Evolutionary conservation across 2,329 filamentous ascomycete species (phyloP), one percentile per base, ranked within the genome.

Genomic region (Pseudogymnoascus sp.): DNA sequence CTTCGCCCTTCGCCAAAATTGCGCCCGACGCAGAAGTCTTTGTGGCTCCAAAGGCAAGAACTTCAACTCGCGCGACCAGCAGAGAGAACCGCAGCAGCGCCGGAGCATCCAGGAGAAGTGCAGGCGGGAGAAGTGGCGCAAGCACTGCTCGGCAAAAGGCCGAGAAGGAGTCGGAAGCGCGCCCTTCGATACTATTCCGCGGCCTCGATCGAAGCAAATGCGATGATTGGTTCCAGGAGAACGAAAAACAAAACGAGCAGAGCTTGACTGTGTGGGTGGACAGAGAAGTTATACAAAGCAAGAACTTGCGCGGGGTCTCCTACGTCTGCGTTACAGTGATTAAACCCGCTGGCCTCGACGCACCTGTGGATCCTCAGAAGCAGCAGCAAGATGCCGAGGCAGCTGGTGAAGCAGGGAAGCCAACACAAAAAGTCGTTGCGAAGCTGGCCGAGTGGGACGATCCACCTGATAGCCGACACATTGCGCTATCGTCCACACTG

Each of bases 1-100:
- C 86, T 58, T 82, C 85, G 1, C 82, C 90, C 0, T 99, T 99
- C 72, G 91, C 90, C 27, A 97, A 97, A 74, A 90, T 99, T 59
- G 89, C 90, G 0, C 89, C 92, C 0, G 92, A 97, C 72, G 93
- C 93, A 21, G 94, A 99, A 75, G 92, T 99, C 59, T 96, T 97
- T 66, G 94, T 99, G 64, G 94, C 94, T 3, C 94, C 94, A 0
- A 99, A 99, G 77, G 88, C 87, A 27, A 84, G 93, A 61, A 81
- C 88, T 42, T 77, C 81, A 35, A 79, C 85, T 3, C 83, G 87
- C 62, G 81, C 77, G 63, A 83, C 79, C n/a, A 84, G 40, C 25
- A 33, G 86, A 37, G 91, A 95, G 67, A 91, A 83, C 70, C 82
- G 88, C 63, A 97, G 92, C 71, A 88, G 92, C 7, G 82, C 87